Conservation (phyloP, 2,329 filamentous ascomycete genomes). For the Intubia oerlemansii region DNA sequence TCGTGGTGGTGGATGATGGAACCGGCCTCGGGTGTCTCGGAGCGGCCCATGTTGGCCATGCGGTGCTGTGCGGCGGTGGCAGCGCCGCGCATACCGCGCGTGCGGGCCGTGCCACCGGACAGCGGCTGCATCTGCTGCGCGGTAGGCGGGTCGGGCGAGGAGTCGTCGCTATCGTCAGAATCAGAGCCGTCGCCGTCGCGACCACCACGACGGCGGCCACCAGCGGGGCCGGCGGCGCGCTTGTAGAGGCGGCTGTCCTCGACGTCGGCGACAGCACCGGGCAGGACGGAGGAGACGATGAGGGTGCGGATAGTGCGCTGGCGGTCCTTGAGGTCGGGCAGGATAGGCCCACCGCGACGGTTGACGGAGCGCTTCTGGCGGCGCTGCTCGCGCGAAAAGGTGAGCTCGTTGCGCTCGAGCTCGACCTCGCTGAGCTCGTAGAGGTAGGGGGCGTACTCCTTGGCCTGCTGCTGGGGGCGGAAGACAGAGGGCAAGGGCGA, state of each 20-base stretch:
- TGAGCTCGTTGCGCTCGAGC: conserved; percentile 74
- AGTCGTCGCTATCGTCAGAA: conserved; percentile 82
- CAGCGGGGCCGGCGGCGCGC: conserved; percentile 38
- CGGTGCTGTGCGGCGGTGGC: conserved; percentile 72
- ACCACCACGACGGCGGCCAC: conserved; percentile 20
- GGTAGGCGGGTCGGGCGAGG: conserved; percentile 66
- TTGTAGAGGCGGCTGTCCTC: conserved; percentile 83
- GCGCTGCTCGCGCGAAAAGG: conserved; percentile 81
- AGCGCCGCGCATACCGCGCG: conserved; percentile 72
- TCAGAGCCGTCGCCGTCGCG: conserved; percentile 58
- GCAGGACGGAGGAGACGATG: conserved; percentile 79
- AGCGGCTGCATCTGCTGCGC: conserved; percentile 37
- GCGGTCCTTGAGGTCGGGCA: conserved; percentile 91
- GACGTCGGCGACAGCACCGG: conserved; percentile 57
- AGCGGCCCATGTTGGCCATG: conserved; percentile 64
- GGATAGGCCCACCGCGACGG: conserved; percentile 68
- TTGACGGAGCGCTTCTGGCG: conserved; percentile 92
- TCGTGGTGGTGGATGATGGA: conserved; percentile 50
- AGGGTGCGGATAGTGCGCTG: conserved; percentile 84
- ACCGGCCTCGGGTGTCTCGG: conserved; percentile 90
- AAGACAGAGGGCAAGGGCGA: conserved; percentile 70
- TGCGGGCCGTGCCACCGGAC: conserved; percentile 49
- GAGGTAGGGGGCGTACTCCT: conserved; percentile 82
- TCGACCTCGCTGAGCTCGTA: conserved; percentile 88
- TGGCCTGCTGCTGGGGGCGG: conserved; percentile 76